Base-by-base conservation (phyloP, 2,329 filamentous ascomycete genomes). In the Chalara sp. region DNA sequence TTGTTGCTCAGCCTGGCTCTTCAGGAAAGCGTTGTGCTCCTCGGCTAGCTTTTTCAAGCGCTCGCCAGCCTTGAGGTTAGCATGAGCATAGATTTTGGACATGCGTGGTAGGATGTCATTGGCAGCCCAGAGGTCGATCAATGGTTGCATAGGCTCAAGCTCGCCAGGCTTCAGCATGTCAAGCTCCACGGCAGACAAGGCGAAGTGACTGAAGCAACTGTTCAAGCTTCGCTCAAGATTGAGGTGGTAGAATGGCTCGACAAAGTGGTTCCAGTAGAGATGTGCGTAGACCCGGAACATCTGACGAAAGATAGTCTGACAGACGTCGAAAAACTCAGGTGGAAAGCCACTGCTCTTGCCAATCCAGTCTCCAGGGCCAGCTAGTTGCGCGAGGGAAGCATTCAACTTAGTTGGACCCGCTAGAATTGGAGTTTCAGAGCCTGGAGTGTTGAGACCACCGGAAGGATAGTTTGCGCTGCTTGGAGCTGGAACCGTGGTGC, bases 261-360 rank as follows among this genome's bases (percentile, higher is more conserved):
- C 74, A 70, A 89, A 99, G 70, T 99, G 93, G 51, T 91, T 89
- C 80, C 95, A 96, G 76, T 99, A 99, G 54, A 99, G 83, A 70
- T 99, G 93, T 45, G 93, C 86, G 66, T 99, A 99, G 61, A 96
- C 92, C 53, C 93, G 87, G 77, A 99, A 97, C 86, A 99, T 97
- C 72, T 96, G 93, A 62, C 91, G 87, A 74, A 96, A 92, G 63
- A 96, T 93, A 58, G 86, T 86, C 74, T 95, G 90, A 75, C 92
- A 93, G 60, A 96, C 90, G 55, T 86, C 82, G 61, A 92, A 78
- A 68, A 96, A 97, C 58, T 89, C 87, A 57, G 87, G 82, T 2
- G 93, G 93, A 69, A 99, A 99, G 4, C 92, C 92, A 54, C 88
- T 93, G 44, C 87, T 81, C 73, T 95, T 95, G 63, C 93, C 93